Conservation (phyloP, 495 filamentous ascomycete species). For the Talaromyces liani region DNA sequence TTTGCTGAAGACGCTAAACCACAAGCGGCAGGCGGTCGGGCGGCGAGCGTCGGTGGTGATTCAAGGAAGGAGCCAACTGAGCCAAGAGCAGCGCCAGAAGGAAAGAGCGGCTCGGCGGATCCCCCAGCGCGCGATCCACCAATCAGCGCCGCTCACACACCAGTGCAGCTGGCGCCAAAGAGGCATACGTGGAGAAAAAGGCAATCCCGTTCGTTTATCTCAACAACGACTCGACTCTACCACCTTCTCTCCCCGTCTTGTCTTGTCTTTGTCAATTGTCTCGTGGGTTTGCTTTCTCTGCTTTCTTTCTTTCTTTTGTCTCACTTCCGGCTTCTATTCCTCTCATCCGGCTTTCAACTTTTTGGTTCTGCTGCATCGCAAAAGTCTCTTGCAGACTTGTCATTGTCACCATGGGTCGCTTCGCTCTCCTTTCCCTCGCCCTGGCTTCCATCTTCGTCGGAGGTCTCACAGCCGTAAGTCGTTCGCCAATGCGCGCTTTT, state of each 20-base stretch:
- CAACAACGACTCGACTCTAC: neutral
- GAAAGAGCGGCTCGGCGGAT: slow-evolving; percentile 10
- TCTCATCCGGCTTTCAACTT: slow-evolving; percentile 7
- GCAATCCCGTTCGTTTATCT: neutral
- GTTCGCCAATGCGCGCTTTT: neutral
- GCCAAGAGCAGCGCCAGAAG: neutral
- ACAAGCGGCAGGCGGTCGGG: slow-evolving; percentile 7
- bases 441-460: slow-evolving; percentile 63
- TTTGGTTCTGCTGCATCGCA: slow-evolving; percentile 5
- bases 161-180: slow-evolving; percentile 6
- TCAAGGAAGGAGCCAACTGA: neutral
- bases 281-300: slow-evolving; percentile 12
- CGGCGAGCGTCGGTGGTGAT: neutral
- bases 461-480: slow-evolving; percentile 54
- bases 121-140: neutral
- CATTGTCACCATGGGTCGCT: slow-evolving; percentile 57
- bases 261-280: slow-evolving; percentile 1
- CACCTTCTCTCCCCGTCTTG: neutral
- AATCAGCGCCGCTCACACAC: slow-evolving; percentile 7
- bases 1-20: neutral
- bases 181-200: slow-evolving; percentile 21
- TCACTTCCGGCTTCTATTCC: slow-evolving; percentile 16
- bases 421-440: slow-evolving; percentile 62
- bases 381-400: slow-evolving; percentile 9
- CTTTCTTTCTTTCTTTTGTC: slow-evolving; percentile 13